Evolutionary conservation across 768 basidiomycete species (phyloP).

Genomic region (Amanita phalloides): DNA sequence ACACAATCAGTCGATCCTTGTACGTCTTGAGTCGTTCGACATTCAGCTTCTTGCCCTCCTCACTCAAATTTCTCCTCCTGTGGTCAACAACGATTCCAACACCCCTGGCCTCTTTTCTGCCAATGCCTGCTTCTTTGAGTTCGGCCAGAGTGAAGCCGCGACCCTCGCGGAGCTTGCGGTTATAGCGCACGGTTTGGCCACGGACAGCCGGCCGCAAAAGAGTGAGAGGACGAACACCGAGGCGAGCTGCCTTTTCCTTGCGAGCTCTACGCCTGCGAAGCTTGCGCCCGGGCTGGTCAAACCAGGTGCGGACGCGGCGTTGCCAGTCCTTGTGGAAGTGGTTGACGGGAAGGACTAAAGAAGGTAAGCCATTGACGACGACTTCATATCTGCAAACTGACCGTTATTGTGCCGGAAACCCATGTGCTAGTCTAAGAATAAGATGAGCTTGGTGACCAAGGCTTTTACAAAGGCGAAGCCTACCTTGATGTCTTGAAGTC

Average conservation of each 20-base stretch:
- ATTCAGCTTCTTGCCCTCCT: conserved; percentile 94
- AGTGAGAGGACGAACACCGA: conserved; percentile 85
- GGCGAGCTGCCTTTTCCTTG: conserved; percentile 79
- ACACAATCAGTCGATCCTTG: conserved; percentile 88
- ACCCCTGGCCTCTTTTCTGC: conserved; percentile 85
- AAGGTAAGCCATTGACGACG: conserved; percentile 6
- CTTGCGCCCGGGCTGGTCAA: conserved; percentile 98
- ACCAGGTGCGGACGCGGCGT: conserved; percentile 92
- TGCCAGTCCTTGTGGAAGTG: conserved; percentile 99
- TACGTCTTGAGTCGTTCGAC: conserved; percentile 91
- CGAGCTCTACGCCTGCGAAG: conserved; percentile 90
- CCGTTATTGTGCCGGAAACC: conserved; percentile 79
- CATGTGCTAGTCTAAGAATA: conserved; percentile 43
- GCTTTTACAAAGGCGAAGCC: conserved; percentile 5
- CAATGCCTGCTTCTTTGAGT: conserved; percentile 92
- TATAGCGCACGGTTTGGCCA: conserved; percentile 94
- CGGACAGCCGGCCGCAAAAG: conserved; percentile 96
- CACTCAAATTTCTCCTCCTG: conserved; percentile 90
- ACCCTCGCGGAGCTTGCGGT: conserved; percentile 93
- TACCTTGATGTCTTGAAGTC: conserved; percentile 25
- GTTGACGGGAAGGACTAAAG: conserved; percentile 76
- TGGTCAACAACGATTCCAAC: conserved; percentile 96
- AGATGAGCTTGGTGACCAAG: neutral
- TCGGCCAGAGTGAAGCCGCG: conserved; percentile 93
- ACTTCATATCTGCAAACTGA: conserved; percentile 20